phyloP scores from a whole-genome alignment of 352 stramenopile genomes.

The Saprolegnia parasitica region DNA sequence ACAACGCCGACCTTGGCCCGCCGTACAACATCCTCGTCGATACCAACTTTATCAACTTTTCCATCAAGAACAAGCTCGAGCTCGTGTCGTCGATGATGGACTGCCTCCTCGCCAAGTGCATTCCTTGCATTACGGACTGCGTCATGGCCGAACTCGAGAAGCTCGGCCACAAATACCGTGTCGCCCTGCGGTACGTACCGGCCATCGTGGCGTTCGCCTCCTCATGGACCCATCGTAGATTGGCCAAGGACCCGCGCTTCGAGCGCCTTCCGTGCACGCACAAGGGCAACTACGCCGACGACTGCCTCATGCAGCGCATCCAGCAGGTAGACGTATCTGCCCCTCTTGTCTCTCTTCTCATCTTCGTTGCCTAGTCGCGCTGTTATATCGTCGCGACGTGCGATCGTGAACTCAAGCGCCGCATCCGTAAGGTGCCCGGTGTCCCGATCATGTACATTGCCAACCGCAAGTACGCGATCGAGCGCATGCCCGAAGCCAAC shows the following conservation, averaged over 20 bases:
- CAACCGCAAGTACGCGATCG: conserved; percentile 98
- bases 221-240: conserved; percentile 26
- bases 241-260: conserved; percentile 98
- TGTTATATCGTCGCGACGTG: conserved; percentile 99
- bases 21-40: conserved; percentile 99
- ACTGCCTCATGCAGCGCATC: conserved; percentile 93
- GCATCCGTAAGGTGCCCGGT: conserved; percentile 98
- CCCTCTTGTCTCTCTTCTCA: conserved; percentile 3
- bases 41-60: conserved; percentile 99
- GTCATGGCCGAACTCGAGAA: conserved; percentile 99
- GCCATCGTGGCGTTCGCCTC: background rate
- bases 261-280: conserved; percentile 97
- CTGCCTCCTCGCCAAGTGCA: conserved; percentile 98
- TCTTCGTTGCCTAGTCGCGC: conserved; percentile 53
- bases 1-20: conserved; percentile 97
- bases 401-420: conserved; percentile 98
- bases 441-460: conserved; percentile 99
- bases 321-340: conserved; percentile 48
- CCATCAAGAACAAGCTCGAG: conserved; percentile 99
- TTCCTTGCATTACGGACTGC: conserved; percentile 98
- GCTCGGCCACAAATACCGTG: conserved; percentile 97
- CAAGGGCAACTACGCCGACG: conserved; percentile 99
- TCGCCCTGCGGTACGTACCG: conserved; percentile 57
- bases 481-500: conserved; percentile 98
- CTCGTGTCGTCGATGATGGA: conserved; percentile 99